phyloP scores from a whole-genome alignment of 169 alveolate species.

The Ichthyophthirius multifiliis region DNA sequence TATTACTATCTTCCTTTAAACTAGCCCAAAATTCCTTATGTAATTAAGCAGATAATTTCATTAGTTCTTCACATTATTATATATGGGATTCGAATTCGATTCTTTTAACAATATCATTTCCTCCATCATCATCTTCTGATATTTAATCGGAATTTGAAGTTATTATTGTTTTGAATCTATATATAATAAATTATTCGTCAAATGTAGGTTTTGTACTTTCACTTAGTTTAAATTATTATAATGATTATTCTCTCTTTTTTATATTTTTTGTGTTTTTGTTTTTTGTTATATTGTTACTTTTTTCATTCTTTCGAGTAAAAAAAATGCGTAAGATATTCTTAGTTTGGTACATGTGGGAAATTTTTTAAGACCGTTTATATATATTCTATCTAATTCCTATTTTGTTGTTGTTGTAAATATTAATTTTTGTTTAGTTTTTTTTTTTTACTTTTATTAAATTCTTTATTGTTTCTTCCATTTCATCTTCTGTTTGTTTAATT shows the following conservation, averaged over 20 bases:
- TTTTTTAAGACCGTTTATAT: conserved; percentile 15
- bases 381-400: conserved; percentile 12
- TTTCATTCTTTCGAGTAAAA: conserved; percentile 26
- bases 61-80: conserved; percentile 16
- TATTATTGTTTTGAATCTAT: conserved; percentile 13
- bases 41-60: conserved; percentile 13
- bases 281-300: not conserved
- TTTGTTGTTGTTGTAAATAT: not conserved
- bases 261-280: not conserved
- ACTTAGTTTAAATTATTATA: not conserved
- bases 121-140: conserved; percentile 11
- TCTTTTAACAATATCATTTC: conserved; percentile 15
- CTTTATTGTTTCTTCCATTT: conserved; percentile 19
- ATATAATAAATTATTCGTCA: conserved; percentile 30
- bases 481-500: conserved; percentile 2
- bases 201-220: conserved; percentile 23
- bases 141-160: not conserved
- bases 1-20: conserved; percentile 24
- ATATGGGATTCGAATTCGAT: conserved; percentile 17
- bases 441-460: conserved; percentile 17
- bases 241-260: conserved; percentile 1
- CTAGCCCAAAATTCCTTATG: conserved; percentile 37
- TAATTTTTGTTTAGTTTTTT: not conserved
- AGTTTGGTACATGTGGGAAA: conserved; percentile 28
- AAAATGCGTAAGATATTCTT: conserved; percentile 34